Evolutionary conservation across 139 green algal species (phyloP), one percentile per base, ranked within the genome.

Genomic region (Chlorella sp.): DNA sequence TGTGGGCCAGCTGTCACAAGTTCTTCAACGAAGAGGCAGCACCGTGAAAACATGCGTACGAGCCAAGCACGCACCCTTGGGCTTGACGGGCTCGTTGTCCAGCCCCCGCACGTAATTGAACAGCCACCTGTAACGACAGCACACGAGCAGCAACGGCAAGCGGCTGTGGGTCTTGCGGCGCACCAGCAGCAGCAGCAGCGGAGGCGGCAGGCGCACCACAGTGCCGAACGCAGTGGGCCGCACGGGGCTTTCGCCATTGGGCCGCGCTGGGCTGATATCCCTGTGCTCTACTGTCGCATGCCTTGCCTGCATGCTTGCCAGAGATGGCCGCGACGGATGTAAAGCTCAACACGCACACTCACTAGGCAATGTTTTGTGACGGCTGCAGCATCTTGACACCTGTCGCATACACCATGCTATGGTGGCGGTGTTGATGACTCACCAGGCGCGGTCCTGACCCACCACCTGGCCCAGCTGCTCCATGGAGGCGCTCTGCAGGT

Each of bases 31-130:
- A 27, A 31, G 24, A 31, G 55, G 4, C 4, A 31, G 55, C 4
- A 20, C 22, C 22, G 24, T 10, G 55, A 31, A 64, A 20, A 30
- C 55, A 27, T 27, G 55, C 24, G 55, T 64, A 27, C 4, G 22
- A 64, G 22, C 55, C 6, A 27, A 64, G 20, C 17, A 64, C 22
- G 6, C 35, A 72, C 67, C 67, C 34, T 72, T 72, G 5, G 67
- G 67, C 29, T 72, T 72, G n/a, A 72, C 67, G 30, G 67, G 27
- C 23, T 72, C 67, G 42, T 72, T 49, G 49, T 72, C 67, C 10
- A 72, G 63, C 27, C 67, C 67, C 5, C 36, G n/a, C 42, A 72
- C 67, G 29, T 60, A 60, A 49, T 72, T 72, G 29, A 49, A 72
- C 42, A 72, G 31, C 67, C 67, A 72, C 42, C 67, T 63, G 35